Base-by-base conservation (phyloP, 1,284 basidiomycete species). In the Veloboletus limbatus region DNA sequence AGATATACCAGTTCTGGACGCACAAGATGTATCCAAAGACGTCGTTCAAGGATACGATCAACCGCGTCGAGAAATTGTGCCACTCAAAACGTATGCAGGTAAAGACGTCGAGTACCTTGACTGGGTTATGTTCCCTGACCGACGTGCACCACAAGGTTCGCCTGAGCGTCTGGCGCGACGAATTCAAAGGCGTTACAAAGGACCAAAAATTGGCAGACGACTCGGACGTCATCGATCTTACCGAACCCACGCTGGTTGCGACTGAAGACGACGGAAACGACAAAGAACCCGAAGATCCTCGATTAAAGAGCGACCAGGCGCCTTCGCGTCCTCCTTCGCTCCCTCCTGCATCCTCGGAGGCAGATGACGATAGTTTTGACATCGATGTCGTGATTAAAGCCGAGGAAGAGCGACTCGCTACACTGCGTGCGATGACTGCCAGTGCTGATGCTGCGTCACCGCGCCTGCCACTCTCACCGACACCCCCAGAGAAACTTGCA, bases 1-100 rank as follows among this genome's bases (percentile, higher is more conserved):
- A 85, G 53, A 70, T 88, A 43, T 97, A 97, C 62, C 91, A 92
- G 57, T 86, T 93, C 58, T 97, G 94, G 94, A 78, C 91, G 2
- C 94, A 97, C 66, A 78, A 78, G 54, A 77, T 97, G 77, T 94
- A 87, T 60, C 93, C 94, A 3, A 91, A 88, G 60, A 85, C 79
- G 8, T 82, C 85, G 41, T 95, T 97, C 65, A 74, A 74, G 37
- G 91, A 95, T 63, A 95, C 91, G 0, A 79, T 94, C 7, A 70
- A 79, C 26, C 76, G 85, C 3, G 79, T 96, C 6, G 94, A 97
- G 71, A 89, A 85, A 55, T 67, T 96, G 3, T 95, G 91, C 61
- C 87, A 88, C 54, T 83, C 86, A 2, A 81, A 81, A 40, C 77
- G 87, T 11, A 89, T 96, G 84, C 77, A 85, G 67, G 94, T 95